Evolutionary conservation across 805 yeast species (phyloP).

Genomic region (Groenewaldozyma tartarivorans): DNA sequence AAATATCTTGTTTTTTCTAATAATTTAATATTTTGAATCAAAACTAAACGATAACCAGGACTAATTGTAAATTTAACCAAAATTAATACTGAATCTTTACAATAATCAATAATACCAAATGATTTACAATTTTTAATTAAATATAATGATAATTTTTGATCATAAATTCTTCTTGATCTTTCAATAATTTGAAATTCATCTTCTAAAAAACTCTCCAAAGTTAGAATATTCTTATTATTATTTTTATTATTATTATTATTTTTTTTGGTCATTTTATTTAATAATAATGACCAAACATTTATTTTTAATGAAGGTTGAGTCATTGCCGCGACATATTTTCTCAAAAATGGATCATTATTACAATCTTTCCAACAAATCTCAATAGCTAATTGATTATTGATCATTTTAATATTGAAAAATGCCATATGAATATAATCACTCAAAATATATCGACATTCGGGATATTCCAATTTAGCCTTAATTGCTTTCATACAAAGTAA

Average conservation of each 20-base stretch:
- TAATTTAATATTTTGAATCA: neutral
- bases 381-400: neutral
- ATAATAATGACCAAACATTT: neutral
- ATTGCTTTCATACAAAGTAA: neutral
- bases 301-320: neutral
- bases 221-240: too few species aligned
- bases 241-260: too few species aligned
- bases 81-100: neutral
- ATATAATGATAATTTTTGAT: neutral
- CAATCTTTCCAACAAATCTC: neutral
- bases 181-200: neutral
- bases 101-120: neutral
- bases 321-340: neutral
- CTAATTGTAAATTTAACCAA: neutral
- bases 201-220: neutral
- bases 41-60: neutral
- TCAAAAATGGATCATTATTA: neutral
- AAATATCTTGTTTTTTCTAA: neutral
- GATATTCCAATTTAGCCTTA: neutral
- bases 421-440: neutral
- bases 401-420: neutral
- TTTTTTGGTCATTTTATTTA: too few species aligned
- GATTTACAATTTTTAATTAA: neutral
- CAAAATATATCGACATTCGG: neutral
- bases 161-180: neutral